A percentile compares a stretch with the other conserved stretches of the same genome.
phyloP scores from a whole-genome alignment of 116 monocot species.

The Cymodocea nodosa region DNA sequence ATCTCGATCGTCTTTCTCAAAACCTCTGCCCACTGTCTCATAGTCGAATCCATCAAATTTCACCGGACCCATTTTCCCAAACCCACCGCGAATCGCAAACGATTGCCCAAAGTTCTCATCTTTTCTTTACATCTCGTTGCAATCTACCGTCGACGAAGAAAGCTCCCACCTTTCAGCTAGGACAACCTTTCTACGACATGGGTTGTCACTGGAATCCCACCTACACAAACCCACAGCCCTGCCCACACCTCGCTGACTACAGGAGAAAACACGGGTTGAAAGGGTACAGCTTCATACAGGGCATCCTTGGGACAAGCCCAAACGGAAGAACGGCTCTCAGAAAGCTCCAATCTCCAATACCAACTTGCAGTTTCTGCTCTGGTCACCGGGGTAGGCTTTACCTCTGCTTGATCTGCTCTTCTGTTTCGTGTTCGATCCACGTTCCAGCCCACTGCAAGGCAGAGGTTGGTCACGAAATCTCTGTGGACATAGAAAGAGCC shows the following conservation, averaged over 20 bases:
- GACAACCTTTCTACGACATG: not conserved
- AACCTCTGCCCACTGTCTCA: not conserved
- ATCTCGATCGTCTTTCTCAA: not conserved
- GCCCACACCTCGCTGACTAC: conserved; percentile 36
- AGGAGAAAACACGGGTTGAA: conserved; percentile 17
- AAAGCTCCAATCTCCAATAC: conserved; percentile 9
- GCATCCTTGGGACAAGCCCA: conserved; percentile 14
- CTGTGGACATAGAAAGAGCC: conserved; percentile 49
- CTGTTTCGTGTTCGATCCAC: conserved; percentile 31
- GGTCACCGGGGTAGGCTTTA: conserved; percentile 17
- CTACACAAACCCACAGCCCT: conserved; percentile 22
- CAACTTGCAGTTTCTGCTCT: conserved; percentile 28
- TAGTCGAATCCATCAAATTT: not conserved
- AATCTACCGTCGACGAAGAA: not conserved
- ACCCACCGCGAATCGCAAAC: not conserved
- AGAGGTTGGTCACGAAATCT: conserved; percentile 36
- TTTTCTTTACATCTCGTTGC: not conserved
- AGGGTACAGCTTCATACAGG: conserved; percentile 26
- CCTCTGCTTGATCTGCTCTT: conserved; percentile 48
- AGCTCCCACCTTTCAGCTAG: not conserved
- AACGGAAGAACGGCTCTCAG: conserved; percentile 12
- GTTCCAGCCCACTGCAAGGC: conserved; percentile 16
- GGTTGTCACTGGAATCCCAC: conserved; percentile 3
- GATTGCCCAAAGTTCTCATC: not conserved
- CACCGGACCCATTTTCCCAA: not conserved